Evolutionary conservation across 73 alveolate genomes (phyloP).

Genomic region (Breviolum minutum): DNA sequence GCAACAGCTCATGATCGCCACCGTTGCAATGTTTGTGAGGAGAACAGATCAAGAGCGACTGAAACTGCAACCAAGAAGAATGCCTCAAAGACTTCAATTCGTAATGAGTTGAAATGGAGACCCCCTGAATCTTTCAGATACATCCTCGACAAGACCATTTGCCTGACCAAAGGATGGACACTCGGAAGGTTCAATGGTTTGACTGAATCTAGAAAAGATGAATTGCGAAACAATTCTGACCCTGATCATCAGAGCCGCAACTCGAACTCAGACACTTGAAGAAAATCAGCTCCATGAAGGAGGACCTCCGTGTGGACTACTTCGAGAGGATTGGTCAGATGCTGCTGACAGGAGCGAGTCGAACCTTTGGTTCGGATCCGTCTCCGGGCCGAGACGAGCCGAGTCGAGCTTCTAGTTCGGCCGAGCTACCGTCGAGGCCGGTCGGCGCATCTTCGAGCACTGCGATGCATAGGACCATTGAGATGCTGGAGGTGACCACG

Average conservation of each 20-base stretch:
- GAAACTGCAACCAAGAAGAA: background rate
- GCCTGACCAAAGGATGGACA: background rate
- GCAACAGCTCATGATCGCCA: background rate
- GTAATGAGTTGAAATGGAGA: too few species aligned
- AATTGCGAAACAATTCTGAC: background rate
- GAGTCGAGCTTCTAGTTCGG: slow-evolving; percentile 44
- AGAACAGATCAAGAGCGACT: background rate
- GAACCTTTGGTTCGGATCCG: slow-evolving; percentile 4
- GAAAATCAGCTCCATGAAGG: background rate
- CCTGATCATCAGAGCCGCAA: background rate
- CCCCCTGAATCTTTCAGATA: too few species aligned
- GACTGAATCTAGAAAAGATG: background rate
- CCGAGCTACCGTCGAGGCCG: slow-evolving; percentile 37
- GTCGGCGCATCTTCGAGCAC: background rate
- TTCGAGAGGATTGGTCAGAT: background rate
- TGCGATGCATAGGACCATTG: slow-evolving; percentile 22
- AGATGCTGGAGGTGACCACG: slow-evolving; percentile 27
- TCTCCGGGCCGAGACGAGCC: background rate
- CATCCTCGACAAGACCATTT: background rate
- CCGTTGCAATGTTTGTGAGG: background rate
- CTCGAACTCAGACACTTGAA: background rate
- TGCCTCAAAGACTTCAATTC: background rate
- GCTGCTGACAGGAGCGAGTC: background rate
- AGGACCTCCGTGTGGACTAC: background rate
- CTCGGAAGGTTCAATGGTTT: background rate